A percentile compares a stretch with the other conserved stretches of the same genome.
phyloP scores from a whole-genome alignment of 805 yeast genomes.

The Lachancea waltii region DNA sequence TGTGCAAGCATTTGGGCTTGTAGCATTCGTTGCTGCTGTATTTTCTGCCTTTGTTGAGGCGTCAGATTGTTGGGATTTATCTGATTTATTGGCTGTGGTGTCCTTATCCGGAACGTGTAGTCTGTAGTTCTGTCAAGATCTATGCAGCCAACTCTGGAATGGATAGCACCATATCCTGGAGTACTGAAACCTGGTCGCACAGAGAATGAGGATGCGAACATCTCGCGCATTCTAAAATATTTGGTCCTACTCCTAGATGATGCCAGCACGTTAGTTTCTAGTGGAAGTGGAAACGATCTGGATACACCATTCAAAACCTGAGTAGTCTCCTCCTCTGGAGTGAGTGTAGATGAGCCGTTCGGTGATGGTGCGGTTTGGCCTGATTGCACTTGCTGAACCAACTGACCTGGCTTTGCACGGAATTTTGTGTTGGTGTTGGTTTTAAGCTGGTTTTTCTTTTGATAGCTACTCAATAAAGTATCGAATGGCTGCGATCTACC shows the following conservation, averaged over 20 bases:
- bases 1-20: conserved; percentile 29
- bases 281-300: conserved; percentile 72
- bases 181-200: conserved; percentile 39
- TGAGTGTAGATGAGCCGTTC: conserved; percentile 46
- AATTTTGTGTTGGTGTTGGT: conserved; percentile 76
- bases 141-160: conserved; percentile 62
- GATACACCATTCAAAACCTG: conserved; percentile 86
- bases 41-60: conserved; percentile 22
- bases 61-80: conserved; percentile 17
- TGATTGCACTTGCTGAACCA: conserved; percentile 26
- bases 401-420: conserved; percentile 60
- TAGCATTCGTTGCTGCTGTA: conserved; percentile 23
- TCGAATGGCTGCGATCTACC: conserved; percentile 95
- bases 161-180: conserved; percentile 50
- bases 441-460: conserved; percentile 86
- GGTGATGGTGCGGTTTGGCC: too few relatives aligned
- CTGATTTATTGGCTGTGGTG: conserved; percentile 37
- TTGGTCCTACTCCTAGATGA: conserved; percentile 66
- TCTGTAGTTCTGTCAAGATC: conserved; percentile 66
- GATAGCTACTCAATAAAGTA: conserved; percentile 78
- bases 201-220: conserved; percentile 72
- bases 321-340: conserved; percentile 90
- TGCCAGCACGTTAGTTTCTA: conserved; percentile 65
- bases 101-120: conserved; percentile 49
- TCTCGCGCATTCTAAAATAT: conserved; percentile 84